These are phyloP conservation scores for Clarireedia paspali DNA, from an alignment of 2,329 filamentous ascomycete species.

Conservation along the genomic window DNA sequence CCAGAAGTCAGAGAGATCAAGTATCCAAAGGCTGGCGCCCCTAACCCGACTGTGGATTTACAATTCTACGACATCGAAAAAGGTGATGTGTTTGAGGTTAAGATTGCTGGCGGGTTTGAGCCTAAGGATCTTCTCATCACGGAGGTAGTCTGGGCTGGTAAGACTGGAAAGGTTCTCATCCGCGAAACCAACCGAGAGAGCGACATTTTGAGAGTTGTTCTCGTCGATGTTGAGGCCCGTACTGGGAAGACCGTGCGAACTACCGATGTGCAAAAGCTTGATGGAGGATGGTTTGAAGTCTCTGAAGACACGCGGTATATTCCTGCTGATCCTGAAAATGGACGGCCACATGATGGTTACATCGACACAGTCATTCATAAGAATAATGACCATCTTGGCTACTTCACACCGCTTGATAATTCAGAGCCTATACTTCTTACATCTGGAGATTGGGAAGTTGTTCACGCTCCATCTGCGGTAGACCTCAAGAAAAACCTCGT, in stretches of 20 bases:
- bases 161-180: conserved; percentile 66
- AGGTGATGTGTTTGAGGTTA: conserved; percentile 70
- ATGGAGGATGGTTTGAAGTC: conserved; percentile 96
- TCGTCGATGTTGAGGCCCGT: conserved; percentile 70
- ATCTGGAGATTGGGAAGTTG: conserved; percentile 86
- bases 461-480: conserved; percentile 72
- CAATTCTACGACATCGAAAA: conserved; percentile 81
- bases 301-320: conserved; percentile 80
- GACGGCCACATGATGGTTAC: conserved; percentile 77
- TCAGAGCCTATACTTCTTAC: conserved; percentile 79
- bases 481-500: conserved; percentile 81
- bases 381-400: conserved; percentile 83
- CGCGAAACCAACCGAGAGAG: conserved; percentile 93
- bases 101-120: conserved; percentile 67
- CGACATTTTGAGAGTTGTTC: conserved; percentile 77
- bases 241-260: conserved; percentile 72
- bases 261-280: conserved; percentile 72
- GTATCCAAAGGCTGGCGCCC: conserved; percentile 91
- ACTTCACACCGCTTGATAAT: conserved; percentile 84
- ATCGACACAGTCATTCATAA: conserved; percentile 84
- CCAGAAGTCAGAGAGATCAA: conserved; percentile 90
- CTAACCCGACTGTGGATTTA: conserved; percentile 83
- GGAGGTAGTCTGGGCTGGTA: conserved; percentile 83
- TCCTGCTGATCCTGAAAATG: conserved; percentile 71
- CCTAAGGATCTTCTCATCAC: conserved; percentile 85